Evolutionary conservation across 176 grass and related monocot genomes (phyloP).

Genomic region (Triticum dicoccoides): DNA sequence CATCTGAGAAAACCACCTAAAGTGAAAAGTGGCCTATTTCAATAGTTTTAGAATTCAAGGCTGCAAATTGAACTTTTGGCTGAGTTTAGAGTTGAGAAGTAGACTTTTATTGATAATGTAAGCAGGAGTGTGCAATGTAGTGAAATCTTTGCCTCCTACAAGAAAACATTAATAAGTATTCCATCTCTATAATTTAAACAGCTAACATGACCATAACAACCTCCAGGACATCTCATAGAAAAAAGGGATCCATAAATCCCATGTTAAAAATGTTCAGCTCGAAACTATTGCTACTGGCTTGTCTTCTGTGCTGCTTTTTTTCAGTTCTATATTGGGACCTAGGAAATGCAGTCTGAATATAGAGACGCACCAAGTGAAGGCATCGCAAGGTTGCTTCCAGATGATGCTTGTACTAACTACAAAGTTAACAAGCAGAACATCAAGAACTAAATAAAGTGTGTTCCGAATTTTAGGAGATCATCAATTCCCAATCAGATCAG

Average conservation of each 20-base stretch:
- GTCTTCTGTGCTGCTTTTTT: neutral
- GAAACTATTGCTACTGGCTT: neutral
- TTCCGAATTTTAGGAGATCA: neutral
- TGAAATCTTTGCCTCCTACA: neutral
- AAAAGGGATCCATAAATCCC: neutral
- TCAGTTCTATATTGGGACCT: neutral
- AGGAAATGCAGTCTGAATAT: neutral
- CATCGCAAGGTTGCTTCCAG: conserved; percentile 12
- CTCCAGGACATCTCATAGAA: neutral
- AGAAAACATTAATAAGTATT: neutral
- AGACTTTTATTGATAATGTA: neutral
- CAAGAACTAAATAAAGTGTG: conserved; percentile 21
- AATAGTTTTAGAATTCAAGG: neutral
- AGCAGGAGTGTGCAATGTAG: neutral
- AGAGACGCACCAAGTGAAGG: conserved; percentile 11
- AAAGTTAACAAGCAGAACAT: conserved; percentile 1
- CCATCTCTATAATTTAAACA: neutral
- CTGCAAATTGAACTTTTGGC: neutral
- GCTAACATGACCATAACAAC: conserved; percentile 3
- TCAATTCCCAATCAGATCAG: conserved; percentile 5
- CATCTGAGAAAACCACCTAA: neutral
- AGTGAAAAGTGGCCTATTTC: neutral
- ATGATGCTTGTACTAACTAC: conserved; percentile 10
- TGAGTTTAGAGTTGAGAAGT: too few species aligned
- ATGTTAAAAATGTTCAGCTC: neutral